Base-by-base conservation (phyloP, 2,329 filamentous ascomycete genomes). In the Dactylonectria macrodidyma region DNA sequence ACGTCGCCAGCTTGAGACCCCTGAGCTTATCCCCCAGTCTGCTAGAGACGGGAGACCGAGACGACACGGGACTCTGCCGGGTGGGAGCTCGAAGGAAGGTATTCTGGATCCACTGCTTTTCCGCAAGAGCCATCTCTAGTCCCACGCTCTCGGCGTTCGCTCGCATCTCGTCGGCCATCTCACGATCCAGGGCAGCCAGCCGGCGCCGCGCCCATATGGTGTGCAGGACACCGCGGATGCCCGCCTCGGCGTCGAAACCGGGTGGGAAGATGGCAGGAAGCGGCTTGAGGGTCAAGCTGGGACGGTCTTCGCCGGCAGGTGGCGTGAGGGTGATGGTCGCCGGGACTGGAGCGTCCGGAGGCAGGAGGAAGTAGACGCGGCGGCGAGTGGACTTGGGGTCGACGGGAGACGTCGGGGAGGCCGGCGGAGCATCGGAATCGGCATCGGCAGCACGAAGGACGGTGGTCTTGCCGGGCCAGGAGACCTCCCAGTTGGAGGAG, bases 171-270 rank as follows among this genome's bases (percentile, higher is more conserved):
- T 84, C 84, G 10, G 88, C 89, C 73, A 97, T 95, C 83, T 97
- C 95, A 65, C 86, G 86, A 59, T 94, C 89, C 55, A 97, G 84
- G 69, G 93, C 91, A 36, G 90, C 89, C 24, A 97, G 83, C 48
- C 95, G 87, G 79, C 93, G 92, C 84, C 95, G 95, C 19, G 93
- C 95, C 94, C 95, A 98, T 65, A 95, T 90, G 2, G 94, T 97
- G 78, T 97, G 95, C 67, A 97, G 82, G 2, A 97, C 93, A 2
- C 95, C 95, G 70, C 93, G 92, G 75, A 91, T 91, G 7, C 93
- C 93, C 0, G 90, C 88, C 24, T 89, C 91, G 3, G 88, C 87
- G 1, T 92, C 92, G 26, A 97, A 84, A 67, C 92, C 91, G 0
- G 92, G 89, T 1, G 93, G 91, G 77, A 95, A 97, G 72, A 97